These are phyloP conservation scores for Lolium multiflorum DNA, from an alignment of 176 grass and related monocot genomes.

Conservation along the genomic window DNA sequence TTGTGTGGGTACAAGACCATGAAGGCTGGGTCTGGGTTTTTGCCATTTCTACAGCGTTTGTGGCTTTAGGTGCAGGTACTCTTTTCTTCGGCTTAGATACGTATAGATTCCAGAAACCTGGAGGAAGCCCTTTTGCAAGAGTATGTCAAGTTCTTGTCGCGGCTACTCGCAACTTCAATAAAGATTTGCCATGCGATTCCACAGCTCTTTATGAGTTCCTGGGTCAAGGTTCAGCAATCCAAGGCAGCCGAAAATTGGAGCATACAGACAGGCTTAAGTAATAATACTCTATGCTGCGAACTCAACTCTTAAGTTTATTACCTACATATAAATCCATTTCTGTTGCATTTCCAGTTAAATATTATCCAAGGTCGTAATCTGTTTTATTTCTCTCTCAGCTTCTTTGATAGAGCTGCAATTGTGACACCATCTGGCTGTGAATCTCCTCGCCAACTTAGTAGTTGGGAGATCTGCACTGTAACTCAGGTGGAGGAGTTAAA, in stretches of 20 bases:
- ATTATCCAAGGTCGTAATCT: neutral
- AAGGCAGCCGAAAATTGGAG: conserved; percentile 59
- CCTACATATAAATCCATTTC: neutral
- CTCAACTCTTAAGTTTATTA: neutral
- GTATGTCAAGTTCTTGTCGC: conserved; percentile 69
- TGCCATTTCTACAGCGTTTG: conserved; percentile 58
- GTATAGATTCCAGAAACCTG: conserved; percentile 86
- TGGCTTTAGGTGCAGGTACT: conserved; percentile 53
- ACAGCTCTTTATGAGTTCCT: conserved; percentile 68
- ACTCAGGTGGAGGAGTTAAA: conserved; percentile 73
- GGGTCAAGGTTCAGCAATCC: conserved; percentile 54
- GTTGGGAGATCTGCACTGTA: conserved; percentile 56
- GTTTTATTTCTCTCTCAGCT: conserved; percentile 40
- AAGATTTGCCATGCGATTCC: conserved; percentile 60
- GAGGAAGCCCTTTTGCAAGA: conserved; percentile 74
- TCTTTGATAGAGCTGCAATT: conserved; percentile 66
- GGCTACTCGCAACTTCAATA: conserved; percentile 55
- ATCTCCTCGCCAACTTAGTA: conserved; percentile 31
- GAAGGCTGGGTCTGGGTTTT: conserved; percentile 78
- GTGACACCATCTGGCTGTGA: conserved; percentile 37
- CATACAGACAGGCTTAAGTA: conserved; percentile 58
- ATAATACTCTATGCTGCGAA: too few relatives aligned
- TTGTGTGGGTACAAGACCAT: conserved; percentile 83
- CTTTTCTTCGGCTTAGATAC: too few relatives aligned
- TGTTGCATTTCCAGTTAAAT: neutral